Evolutionary conservation across 345 rosid species (phyloP).

Genomic region (Passiflora organensis): DNA sequence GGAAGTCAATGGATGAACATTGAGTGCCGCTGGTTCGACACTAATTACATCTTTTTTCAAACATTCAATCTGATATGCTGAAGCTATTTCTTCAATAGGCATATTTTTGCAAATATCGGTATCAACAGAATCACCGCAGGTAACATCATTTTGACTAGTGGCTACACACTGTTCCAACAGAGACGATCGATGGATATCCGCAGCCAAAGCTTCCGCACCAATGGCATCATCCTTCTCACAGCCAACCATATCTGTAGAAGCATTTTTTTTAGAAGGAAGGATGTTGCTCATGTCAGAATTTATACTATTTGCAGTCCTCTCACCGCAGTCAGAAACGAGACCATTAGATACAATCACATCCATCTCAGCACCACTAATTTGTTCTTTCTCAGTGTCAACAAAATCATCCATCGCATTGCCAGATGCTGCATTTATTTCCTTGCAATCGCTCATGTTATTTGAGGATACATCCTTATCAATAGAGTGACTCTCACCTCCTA

Average conservation of each 20-base stretch:
- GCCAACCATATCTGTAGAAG: constrained; percentile 19
- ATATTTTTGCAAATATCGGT: too few relatives aligned
- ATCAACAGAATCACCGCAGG: background rate
- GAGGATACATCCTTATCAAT: constrained; percentile 10
- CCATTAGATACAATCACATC: constrained; percentile 21
- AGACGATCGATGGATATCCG: background rate
- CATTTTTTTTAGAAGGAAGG: background rate
- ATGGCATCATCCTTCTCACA: background rate
- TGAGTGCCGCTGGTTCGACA: constrained; percentile 5
- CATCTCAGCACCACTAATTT: constrained; percentile 11
- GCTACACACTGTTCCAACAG: background rate
- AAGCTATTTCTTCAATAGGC: too few relatives aligned
- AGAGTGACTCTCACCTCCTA: constrained; percentile 8
- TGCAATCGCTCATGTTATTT: constrained; percentile 9
- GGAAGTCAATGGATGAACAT: constrained; percentile 6
- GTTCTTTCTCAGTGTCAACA: background rate
- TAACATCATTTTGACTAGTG: constrained; percentile 2
- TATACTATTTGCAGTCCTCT: constrained; percentile 1
- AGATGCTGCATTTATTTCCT: constrained; percentile 8
- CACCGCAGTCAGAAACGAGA: constrained; percentile 11
- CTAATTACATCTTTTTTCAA: constrained; percentile 7
- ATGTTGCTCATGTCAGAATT: constrained; percentile 1
- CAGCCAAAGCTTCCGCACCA: background rate
- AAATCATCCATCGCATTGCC: constrained; percentile 13
- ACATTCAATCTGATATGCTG: background rate